Evolutionary conservation across 1,284 basidiomycete genomes (phyloP).

Genomic region (Trichosporon inkin): DNA sequence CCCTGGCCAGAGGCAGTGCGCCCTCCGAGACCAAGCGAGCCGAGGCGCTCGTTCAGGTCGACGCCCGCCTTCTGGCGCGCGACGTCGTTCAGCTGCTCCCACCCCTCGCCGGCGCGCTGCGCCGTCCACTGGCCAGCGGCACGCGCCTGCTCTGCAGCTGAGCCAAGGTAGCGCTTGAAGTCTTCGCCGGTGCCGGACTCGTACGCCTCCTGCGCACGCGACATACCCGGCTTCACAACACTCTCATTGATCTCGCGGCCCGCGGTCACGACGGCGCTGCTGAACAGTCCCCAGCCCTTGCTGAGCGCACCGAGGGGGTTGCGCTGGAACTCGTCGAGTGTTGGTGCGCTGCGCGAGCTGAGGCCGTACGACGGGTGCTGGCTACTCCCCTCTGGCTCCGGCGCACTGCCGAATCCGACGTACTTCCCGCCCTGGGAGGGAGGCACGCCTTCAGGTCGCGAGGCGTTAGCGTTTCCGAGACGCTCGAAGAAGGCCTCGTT

Average conservation of each 20-base stretch:
- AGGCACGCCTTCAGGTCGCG: conserved; percentile 44
- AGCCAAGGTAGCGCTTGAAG: conserved; percentile 35
- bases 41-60: conserved; percentile 48
- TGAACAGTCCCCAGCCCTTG: conserved; percentile 52
- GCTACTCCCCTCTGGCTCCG: conserved; percentile 22
- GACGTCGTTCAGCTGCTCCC: conserved; percentile 43
- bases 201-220: conserved; percentile 33
- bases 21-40: conserved; percentile 36
- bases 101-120: conserved; percentile 42
- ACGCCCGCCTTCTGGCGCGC: conserved; percentile 44
- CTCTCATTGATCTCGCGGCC: conserved; percentile 44
- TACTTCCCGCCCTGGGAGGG: conserved; percentile 51
- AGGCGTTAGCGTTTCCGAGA: conserved; percentile 44
- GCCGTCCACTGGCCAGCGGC: conserved; percentile 37
- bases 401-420: conserved; percentile 47
- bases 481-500: conserved; percentile 51
- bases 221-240: conserved; percentile 48
- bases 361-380: conserved; percentile 41
- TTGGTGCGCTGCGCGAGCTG: conserved; percentile 44
- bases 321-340: conserved; percentile 45
- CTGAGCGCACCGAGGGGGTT: conserved; percentile 45
- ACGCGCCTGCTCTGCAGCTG: conserved; percentile 30
- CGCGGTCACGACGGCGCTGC: conserved; percentile 42
- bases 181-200: conserved; percentile 29
- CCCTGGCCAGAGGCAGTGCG: conserved; percentile 17